Evolutionary conservation across 2,329 filamentous ascomycete species (phyloP).

Genomic region (Claviceps digitariae): DNA sequence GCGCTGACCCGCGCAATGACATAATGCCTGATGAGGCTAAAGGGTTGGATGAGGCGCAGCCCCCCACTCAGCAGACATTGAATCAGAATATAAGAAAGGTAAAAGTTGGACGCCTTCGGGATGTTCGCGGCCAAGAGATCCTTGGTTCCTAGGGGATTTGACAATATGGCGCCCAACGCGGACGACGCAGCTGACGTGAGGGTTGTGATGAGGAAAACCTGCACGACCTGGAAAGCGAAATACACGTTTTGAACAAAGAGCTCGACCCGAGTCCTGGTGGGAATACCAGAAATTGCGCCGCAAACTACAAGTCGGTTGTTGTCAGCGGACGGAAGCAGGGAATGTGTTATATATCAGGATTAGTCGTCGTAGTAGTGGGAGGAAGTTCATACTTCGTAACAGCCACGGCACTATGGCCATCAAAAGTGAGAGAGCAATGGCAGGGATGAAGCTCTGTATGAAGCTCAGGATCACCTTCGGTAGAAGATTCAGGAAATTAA

Average conservation of each 20-base stretch:
- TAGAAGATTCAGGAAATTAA: conserved; percentile 58
- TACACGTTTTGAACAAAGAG: conserved; percentile 83
- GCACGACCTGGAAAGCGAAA: conserved; percentile 80
- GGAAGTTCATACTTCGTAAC: conserved; percentile 44
- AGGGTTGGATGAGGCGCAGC: conserved; percentile 55
- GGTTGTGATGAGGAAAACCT: conserved; percentile 83
- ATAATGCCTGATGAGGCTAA: conserved; percentile 43
- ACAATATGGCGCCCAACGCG: conserved; percentile 47
- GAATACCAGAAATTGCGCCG: conserved; percentile 66
- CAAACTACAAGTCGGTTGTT: conserved; percentile 35
- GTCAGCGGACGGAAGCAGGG: conserved; percentile 7
- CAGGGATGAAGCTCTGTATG: conserved; percentile 71
- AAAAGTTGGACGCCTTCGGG: conserved; percentile 82
- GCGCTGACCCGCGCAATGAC: conserved; percentile 62
- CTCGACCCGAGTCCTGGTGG: conserved; percentile 68
- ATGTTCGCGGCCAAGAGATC: conserved; percentile 57
- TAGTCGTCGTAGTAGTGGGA: neutral
- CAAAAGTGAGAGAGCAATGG: conserved; percentile 63
- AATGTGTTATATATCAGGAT: neutral
- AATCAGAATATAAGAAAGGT: conserved; percentile 84
- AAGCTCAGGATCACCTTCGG: conserved; percentile 64
- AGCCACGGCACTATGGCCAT: conserved; percentile 79
- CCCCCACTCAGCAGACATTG: conserved; percentile 75
- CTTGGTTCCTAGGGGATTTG: conserved; percentile 48
- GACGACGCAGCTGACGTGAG: conserved; percentile 67